Percentiles rank a stretch among this genome's conserved stretches.
phyloP scores from a whole-genome alignment of 768 basidiomycete genomes.

The Mycena latifolia region DNA sequence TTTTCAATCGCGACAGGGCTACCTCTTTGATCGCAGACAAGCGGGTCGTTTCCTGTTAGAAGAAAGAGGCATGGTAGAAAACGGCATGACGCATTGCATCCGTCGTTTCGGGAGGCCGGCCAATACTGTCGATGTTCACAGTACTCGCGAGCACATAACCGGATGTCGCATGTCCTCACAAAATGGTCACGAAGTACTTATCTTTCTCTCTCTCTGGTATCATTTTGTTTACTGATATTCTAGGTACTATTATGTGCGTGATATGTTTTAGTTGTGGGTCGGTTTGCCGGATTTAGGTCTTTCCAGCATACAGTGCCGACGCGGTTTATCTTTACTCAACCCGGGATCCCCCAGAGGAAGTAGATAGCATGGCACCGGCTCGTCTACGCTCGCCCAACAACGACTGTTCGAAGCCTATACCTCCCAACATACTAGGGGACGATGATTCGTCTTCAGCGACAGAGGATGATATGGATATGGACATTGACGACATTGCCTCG shows the following conservation, averaged over 20 bases:
- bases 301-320: slow-evolving; percentile 78
- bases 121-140: slow-evolving; percentile 38
- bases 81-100: slow-evolving; percentile 81
- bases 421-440: slow-evolving; percentile 33
- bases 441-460: slow-evolving; percentile 38
- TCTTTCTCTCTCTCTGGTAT: slow-evolving; percentile 6
- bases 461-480: slow-evolving; percentile 49
- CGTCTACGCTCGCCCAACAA: slow-evolving; percentile 39
- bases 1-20: slow-evolving; percentile 61
- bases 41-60: slow-evolving; percentile 68
- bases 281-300: slow-evolving; percentile 22
- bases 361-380: slow-evolving; percentile 33
- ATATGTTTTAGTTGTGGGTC: slow-evolving; percentile 1
- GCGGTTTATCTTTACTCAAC: slow-evolving; percentile 82
- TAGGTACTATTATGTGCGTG: slow-evolving; percentile 76
- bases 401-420: slow-evolving; percentile 37
- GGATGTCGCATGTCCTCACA: slow-evolving; percentile 77
- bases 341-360: slow-evolving; percentile 64
- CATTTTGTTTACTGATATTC: slow-evolving; percentile 3
- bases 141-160: slow-evolving; percentile 73
- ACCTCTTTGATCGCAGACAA: slow-evolving; percentile 87
- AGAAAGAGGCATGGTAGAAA: slow-evolving; percentile 76
- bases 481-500: slow-evolving; percentile 46
- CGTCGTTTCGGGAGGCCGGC: slow-evolving; percentile 76
- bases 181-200: slow-evolving; percentile 81